Percentiles rank a stretch among this genome's conserved stretches.
Evolutionary conservation across 495 filamentous ascomycete species (phyloP).

Genomic region (Jackrogersella multiformis): DNA sequence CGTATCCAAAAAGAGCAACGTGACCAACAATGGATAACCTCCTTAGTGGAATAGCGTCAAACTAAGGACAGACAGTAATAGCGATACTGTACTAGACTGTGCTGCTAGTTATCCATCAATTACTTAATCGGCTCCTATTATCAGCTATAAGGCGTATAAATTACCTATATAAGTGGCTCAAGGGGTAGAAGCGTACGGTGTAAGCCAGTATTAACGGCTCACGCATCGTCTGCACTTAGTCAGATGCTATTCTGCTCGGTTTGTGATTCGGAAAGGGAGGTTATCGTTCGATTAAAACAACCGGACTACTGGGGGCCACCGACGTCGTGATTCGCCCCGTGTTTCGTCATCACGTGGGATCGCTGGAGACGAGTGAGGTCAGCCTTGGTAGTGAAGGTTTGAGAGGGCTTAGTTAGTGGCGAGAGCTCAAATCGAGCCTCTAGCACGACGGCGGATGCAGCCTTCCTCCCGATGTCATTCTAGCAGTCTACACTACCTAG

Average conservation of each 20-base stretch:
- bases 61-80: too few relatives aligned
- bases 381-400: slow-evolving; percentile 21
- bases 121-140: too few relatives aligned
- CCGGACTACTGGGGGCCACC: not conserved
- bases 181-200: too few relatives aligned
- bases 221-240: too few relatives aligned
- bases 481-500: too few relatives aligned
- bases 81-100: too few relatives aligned
- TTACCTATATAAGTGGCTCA: too few relatives aligned
- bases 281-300: slow-evolving; percentile 17
- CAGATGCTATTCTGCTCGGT: too few relatives aligned
- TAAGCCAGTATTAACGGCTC: too few relatives aligned
- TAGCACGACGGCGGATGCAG: slow-evolving; percentile 23
- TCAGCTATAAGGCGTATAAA: too few relatives aligned
- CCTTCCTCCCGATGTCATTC: slow-evolving; percentile 23
- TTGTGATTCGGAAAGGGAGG: not conserved
- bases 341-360: slow-evolving; percentile 44
- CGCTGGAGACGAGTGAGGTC: slow-evolving; percentile 34
- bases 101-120: too few relatives aligned
- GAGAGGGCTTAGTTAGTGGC: slow-evolving; percentile 24
- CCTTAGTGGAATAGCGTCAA: too few relatives aligned
- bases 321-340: slow-evolving; percentile 29
- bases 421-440: slow-evolving; percentile 24
- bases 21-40: slow-evolving; percentile 1
- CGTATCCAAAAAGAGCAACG: slow-evolving; percentile 11